Evolutionary conservation across 2,329 filamentous ascomycete species (phyloP).

Genomic region (Fonsecaea monophora): DNA sequence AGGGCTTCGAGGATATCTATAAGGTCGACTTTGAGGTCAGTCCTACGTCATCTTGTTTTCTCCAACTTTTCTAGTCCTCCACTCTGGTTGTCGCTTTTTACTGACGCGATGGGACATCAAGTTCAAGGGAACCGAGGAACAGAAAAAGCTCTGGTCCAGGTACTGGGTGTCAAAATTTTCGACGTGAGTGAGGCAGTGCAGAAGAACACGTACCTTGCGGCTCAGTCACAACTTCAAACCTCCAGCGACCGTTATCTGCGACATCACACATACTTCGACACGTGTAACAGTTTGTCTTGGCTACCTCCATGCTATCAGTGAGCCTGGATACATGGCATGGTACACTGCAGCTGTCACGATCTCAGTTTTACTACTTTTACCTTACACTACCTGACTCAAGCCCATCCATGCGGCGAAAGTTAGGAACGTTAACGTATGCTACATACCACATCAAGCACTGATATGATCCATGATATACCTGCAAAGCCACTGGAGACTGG

Average conservation of each 20-base stretch:
- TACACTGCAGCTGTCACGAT: not conserved
- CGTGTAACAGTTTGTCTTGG: not conserved
- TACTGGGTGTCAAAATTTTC: conserved; percentile 43
- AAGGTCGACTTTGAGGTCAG: conserved; percentile 73
- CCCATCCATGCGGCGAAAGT: not conserved
- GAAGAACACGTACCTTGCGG: not conserved
- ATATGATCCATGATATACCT: not conserved
- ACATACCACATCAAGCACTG: not conserved
- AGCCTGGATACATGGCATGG: not conserved
- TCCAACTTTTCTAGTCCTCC: not conserved
- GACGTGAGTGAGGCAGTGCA: conserved; percentile 33
- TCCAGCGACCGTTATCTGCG: not conserved
- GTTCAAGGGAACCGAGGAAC: conserved; percentile 40
- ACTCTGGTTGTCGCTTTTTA: not conserved
- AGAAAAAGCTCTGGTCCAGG: conserved; percentile 39
- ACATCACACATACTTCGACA: not conserved
- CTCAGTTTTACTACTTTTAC: not conserved
- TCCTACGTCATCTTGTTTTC: not conserved
- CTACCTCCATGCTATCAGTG: not conserved
- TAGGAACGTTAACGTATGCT: not conserved
- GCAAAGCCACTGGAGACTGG: not conserved
- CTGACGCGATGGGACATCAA: conserved; percentile 10
- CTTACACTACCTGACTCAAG: not conserved
- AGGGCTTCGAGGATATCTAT: conserved; percentile 84
- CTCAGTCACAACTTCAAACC: not conserved